phyloP scores from a whole-genome alignment of 768 basidiomycete genomes.

The Russula earlei region DNA sequence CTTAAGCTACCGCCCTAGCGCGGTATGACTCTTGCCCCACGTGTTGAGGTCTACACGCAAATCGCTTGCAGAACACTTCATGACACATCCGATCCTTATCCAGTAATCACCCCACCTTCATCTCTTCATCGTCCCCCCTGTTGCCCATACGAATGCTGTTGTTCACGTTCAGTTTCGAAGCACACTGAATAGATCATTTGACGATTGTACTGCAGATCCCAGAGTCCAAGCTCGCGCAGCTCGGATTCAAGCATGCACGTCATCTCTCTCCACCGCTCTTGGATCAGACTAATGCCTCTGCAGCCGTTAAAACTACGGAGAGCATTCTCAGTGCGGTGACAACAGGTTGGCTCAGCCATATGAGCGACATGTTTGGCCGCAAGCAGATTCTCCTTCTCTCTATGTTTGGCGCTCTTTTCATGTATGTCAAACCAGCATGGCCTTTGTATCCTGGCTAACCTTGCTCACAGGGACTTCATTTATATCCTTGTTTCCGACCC shows the following conservation, averaged over 20 bases:
- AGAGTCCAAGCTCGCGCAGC: conserved; percentile 20
- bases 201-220: conserved; percentile 17
- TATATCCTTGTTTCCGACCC: conserved; percentile 20
- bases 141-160: neutral
- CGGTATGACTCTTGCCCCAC: conserved; percentile 20
- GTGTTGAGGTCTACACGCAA: conserved; percentile 20
- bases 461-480: conserved; percentile 15
- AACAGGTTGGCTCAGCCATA: conserved; percentile 20
- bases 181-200: neutral
- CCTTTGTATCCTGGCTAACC: neutral
- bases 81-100: neutral
- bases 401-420: conserved; percentile 21
- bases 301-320: conserved; percentile 21
- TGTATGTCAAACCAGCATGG: conserved; percentile 4
- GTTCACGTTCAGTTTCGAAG: conserved; percentile 8
- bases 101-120: neutral
- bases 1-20: conserved; percentile 1
- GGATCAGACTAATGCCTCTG: neutral
- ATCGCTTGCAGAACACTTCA: conserved; percentile 18
- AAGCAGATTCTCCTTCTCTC: conserved; percentile 17
- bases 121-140: neutral
- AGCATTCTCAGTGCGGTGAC: conserved; percentile 20
- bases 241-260: conserved; percentile 20
- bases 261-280: neutral
- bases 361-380: conserved; percentile 17